Evolutionary conservation across 2,329 filamentous ascomycete species (phyloP).

Genomic region (Penicillium sp.): DNA sequence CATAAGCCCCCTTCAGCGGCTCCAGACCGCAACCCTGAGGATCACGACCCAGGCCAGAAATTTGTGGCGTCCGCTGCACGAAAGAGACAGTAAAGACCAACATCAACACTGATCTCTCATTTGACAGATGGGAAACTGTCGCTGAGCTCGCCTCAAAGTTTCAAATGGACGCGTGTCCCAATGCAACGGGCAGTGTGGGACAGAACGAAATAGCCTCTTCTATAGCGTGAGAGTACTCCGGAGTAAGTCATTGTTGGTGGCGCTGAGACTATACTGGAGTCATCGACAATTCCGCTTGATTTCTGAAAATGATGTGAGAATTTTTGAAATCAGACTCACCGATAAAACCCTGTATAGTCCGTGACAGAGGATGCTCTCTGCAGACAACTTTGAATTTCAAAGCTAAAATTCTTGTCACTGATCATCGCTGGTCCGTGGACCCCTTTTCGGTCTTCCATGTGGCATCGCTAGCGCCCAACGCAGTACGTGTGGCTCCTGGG

Average conservation of each 20-base stretch:
- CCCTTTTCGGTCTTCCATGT: constrained; percentile 2
- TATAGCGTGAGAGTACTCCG: neutral
- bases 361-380: neutral
- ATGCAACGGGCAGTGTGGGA: constrained; percentile 16
- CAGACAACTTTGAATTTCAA: neutral
- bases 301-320: neutral
- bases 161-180: constrained; percentile 13
- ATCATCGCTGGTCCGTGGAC: constrained; percentile 2
- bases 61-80: constrained; percentile 12
- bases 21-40: neutral
- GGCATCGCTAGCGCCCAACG: neutral
- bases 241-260: constrained; percentile 3
- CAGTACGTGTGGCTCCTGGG: neutral
- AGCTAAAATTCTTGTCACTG: constrained; percentile 1
- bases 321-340: neutral
- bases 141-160: constrained; percentile 5
- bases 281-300: neutral
- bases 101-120: constrained; percentile 12
- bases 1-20: neutral
- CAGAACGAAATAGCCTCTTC: constrained; percentile 14
- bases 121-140: constrained; percentile 11
- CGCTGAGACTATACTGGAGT: neutral
- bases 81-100: constrained; percentile 9
- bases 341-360: neutral
- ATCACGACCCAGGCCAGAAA: neutral